Evolutionary conservation across 2,329 filamentous ascomycete genomes (phyloP).

Genomic region (Orbilia oligospora): DNA sequence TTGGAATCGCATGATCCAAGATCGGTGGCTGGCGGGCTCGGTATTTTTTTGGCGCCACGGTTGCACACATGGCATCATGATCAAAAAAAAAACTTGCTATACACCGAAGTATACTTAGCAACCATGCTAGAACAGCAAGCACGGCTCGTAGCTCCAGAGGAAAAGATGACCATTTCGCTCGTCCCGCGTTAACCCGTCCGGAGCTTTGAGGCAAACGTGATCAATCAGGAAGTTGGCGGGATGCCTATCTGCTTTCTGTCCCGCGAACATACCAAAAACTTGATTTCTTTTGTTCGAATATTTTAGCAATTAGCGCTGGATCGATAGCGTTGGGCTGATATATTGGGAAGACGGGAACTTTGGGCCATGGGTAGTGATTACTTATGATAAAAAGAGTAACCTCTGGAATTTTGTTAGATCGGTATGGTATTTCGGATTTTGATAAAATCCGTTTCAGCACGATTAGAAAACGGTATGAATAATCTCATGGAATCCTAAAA

Average conservation of each 20-base stretch:
- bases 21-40: constrained; percentile 32
- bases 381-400: background rate
- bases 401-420: background rate
- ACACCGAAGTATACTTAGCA: constrained; percentile 18
- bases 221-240: constrained; percentile 24
- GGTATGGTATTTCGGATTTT: background rate
- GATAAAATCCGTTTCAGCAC: background rate
- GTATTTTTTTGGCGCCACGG: constrained; percentile 23
- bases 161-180: background rate
- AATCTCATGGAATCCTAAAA: background rate
- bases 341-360: background rate
- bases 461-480: background rate
- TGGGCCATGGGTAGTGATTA: background rate
- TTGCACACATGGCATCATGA: constrained; percentile 12
- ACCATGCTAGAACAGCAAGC: background rate
- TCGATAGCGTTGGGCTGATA: background rate
- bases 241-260: background rate
- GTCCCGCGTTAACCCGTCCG: constrained; percentile 30
- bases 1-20: constrained; percentile 21
- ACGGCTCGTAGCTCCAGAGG: constrained; percentile 13
- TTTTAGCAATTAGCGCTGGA: constrained; percentile 3
- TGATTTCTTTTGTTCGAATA: constrained; percentile 6
- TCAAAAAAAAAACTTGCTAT: background rate
- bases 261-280: background rate
- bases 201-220: background rate